Base-by-base conservation (phyloP, 345 rosid species). In the Pistacia vera region DNA sequence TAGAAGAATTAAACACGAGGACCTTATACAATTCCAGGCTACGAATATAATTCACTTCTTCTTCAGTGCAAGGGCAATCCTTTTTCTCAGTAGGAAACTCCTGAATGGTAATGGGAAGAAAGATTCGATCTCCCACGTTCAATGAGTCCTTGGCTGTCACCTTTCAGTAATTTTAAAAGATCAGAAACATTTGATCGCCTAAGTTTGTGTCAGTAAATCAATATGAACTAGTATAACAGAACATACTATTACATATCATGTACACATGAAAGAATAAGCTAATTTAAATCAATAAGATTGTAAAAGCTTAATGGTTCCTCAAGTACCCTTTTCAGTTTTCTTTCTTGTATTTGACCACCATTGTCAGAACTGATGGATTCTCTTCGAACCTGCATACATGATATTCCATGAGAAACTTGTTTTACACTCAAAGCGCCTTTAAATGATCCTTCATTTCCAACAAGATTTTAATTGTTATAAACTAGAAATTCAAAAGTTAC, bases 21-120 rank as follows among this genome's bases (percentile, higher is more conserved):
- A 93, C 99, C 99, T 96, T 93, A 76, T 91, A 88, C 77, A 96
- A 74, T 80, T 83, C 94, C 73, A 91, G 79, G 82, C 90, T 77
- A 49, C 82, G 88, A 52, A 96, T 85, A 75, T 86, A 93, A 73
- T 87, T 78, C 20, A 88, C 74, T 85, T 92, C 97, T 78, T 91
- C 95, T 71, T 81, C 85, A 68, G 76, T 84, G 81, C 86, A 88
- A 78, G 16, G 71, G 38, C 78, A 78, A 70, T 71, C 79, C 77
- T 88, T 79, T 79, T 86, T 90, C 83, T 82, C 61, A 9, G 79
- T 68, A 35, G 87, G 89, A 17, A 78, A 64, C 51, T 75, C 87
- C 63, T 79, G 78, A 18, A 91, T 89, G 3, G 84, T 76, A 74
- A 81, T 55, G 5, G 97, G 99, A 84, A 96, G 95, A 83, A 82